These are phyloP conservation scores for Fraxinus angustifolia DNA, from an alignment of 305 asterid genomes.

Conservation along the genomic window DNA sequence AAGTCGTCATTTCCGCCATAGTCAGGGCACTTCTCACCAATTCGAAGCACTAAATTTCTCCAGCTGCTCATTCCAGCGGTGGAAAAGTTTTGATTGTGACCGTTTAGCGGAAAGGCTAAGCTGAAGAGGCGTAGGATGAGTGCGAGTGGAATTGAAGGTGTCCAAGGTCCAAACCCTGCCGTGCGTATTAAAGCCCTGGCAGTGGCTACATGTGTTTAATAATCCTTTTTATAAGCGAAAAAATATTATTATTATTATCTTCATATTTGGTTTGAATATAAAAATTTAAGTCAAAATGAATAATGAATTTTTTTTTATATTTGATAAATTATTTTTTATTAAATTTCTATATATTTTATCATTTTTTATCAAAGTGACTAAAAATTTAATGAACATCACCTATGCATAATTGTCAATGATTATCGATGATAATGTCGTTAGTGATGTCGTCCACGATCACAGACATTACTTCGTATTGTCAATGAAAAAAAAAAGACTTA, in stretches of 20 bases:
- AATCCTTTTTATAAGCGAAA: background rate
- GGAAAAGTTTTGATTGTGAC: background rate
- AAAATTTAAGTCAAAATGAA: no score
- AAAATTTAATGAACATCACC: no score
- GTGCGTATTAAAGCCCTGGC: background rate
- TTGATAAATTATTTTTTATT: background rate
- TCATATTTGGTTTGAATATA: background rate
- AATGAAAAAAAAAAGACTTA: no score
- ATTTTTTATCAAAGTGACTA: background rate
- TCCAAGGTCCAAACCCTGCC: background rate
- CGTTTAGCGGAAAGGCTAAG: background rate
- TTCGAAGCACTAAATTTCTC: conserved; percentile 67
- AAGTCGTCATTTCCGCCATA: conserved; percentile 74
- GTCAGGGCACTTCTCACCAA: conserved; percentile 85
- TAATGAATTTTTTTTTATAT: no score
- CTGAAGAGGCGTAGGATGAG: background rate
- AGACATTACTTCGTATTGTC: background rate
- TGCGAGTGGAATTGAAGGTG: background rate
- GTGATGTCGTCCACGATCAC: no score
- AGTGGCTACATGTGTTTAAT: background rate
- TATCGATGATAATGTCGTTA: no score
- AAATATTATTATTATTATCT: background rate
- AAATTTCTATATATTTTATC: no score
- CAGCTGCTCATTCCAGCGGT: conserved; percentile 67
- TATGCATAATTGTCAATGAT: background rate